phyloP scores from a whole-genome alignment of 495 filamentous ascomycete genomes.

The Cryomyces antarcticus region DNA sequence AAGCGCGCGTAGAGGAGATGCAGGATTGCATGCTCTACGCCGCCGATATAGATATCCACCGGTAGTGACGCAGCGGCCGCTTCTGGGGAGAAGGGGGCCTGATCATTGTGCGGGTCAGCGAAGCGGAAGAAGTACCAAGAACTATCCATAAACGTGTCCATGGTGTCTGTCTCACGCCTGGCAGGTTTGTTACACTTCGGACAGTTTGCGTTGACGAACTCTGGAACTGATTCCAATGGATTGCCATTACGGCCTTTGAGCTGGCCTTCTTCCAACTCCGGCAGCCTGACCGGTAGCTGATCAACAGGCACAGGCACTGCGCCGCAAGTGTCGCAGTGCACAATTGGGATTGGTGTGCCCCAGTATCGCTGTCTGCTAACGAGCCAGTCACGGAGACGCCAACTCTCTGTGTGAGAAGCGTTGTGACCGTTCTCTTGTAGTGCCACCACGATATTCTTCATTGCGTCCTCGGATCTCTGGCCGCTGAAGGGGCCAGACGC shows the following conservation, averaged over 20 bases:
- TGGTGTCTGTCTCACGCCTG: conserved; percentile 75
- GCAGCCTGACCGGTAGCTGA: conserved; percentile 58
- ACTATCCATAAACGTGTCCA: conserved; percentile 90
- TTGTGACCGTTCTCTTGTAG: conserved; percentile 28
- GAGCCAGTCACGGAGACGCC: conserved; percentile 71
- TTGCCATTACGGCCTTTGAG: conserved; percentile 52
- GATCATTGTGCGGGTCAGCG: conserved; percentile 42
- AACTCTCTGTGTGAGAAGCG: conserved; percentile 42
- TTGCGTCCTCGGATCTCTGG: conserved; percentile 39
- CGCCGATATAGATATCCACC: conserved; percentile 72
- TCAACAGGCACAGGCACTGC: conserved; percentile 56
- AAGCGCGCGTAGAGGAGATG: conserved; percentile 86
- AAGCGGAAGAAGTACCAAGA: conserved; percentile 85
- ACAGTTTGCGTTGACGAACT: conserved; percentile 59
- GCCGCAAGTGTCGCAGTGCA: conserved; percentile 63
- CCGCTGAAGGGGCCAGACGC: conserved; percentile 27
- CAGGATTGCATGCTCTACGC: conserved; percentile 76
- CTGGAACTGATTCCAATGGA: conserved; percentile 45
- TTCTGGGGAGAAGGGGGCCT: conserved; percentile 36
- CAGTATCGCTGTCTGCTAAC: conserved; percentile 79
- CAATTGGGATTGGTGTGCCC: conserved; percentile 77
- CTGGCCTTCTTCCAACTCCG: conserved; percentile 46
- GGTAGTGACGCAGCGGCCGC: conserved; percentile 35
- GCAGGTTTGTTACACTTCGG: conserved; percentile 51
- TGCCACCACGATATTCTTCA: conserved; percentile 34